phyloP scores from a whole-genome alignment of 2,329 filamentous ascomycete genomes.

The Diaporthe caulivora region DNA sequence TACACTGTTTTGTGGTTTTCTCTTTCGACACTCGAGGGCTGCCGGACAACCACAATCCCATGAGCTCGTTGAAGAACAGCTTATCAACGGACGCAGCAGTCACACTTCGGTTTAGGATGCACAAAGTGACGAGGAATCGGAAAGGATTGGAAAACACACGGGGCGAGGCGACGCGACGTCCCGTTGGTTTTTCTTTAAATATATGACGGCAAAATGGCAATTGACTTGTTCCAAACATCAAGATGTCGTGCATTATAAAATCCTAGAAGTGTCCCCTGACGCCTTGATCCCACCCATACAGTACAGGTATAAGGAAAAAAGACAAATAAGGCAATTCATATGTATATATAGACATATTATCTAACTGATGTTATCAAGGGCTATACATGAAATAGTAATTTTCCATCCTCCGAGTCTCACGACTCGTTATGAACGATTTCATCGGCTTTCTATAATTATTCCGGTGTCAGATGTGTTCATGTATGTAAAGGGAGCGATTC shows the following conservation, averaged over 20 bases:
- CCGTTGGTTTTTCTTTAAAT: no score
- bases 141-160: accelerated
- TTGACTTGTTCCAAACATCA: neutral
- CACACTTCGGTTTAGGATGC: neutral
- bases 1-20: neutral
- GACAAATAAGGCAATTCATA: neutral
- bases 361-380: neutral
- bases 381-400: neutral
- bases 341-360: neutral
- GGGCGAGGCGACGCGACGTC: neutral
- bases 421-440: neutral
- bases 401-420: neutral
- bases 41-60: neutral
- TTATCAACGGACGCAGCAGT: neutral
- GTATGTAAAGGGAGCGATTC: neutral
- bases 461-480: neutral
- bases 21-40: neutral
- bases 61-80: neutral
- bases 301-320: neutral
- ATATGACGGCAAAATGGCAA: no score
- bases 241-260: neutral
- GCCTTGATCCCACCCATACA: neutral
- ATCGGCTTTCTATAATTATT: neutral
- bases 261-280: neutral
- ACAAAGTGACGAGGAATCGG: neutral